Percentiles rank a stretch among this genome's conserved stretches.
Evolutionary conservation across 75 land plant genomes (phyloP).

Genomic region (Larix kaempferi): DNA sequence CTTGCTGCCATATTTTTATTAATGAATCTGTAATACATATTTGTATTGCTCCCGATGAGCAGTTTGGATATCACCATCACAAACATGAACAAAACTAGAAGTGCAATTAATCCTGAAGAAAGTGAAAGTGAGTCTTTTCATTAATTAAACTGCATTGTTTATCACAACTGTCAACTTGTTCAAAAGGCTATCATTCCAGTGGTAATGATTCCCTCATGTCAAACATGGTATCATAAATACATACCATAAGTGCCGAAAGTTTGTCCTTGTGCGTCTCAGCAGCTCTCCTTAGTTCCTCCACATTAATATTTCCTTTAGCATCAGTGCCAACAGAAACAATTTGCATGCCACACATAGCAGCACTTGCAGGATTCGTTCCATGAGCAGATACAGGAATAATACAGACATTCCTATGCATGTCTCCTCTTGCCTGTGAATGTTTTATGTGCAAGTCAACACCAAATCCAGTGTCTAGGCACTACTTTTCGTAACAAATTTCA

Average conservation of each 20-base stretch:
- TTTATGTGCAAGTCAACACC: background rate
- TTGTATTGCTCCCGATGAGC: background rate
- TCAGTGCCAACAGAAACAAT: constrained; percentile 99
- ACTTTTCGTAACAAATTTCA: background rate
- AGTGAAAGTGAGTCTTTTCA: too few species aligned
- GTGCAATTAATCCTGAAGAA: background rate
- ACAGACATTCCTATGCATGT: constrained; percentile 88
- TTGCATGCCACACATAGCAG: constrained; percentile 99
- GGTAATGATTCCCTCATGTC: too few species aligned
- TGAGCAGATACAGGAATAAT: constrained; percentile 98
- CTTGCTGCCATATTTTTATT: background rate
- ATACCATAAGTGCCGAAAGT: constrained; percentile 92
- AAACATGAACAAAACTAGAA: background rate
- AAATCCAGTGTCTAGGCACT: constrained; percentile 1
- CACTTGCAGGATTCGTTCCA: constrained; percentile 99
- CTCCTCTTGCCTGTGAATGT: constrained; percentile 73
- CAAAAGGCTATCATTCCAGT: too few species aligned
- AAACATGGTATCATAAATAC: background rate
- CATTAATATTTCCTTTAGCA: constrained; percentile 92
- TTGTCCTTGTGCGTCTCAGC: constrained; percentile 88
- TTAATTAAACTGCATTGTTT: too few species aligned
- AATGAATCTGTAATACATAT: background rate
- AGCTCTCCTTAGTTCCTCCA: constrained; percentile 81
- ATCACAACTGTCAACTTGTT: too few species aligned
- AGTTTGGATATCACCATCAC: background rate